Evolutionary conservation across 1,139 yeast genomes (phyloP).

Genomic region (Starmera stellimalicola): DNA sequence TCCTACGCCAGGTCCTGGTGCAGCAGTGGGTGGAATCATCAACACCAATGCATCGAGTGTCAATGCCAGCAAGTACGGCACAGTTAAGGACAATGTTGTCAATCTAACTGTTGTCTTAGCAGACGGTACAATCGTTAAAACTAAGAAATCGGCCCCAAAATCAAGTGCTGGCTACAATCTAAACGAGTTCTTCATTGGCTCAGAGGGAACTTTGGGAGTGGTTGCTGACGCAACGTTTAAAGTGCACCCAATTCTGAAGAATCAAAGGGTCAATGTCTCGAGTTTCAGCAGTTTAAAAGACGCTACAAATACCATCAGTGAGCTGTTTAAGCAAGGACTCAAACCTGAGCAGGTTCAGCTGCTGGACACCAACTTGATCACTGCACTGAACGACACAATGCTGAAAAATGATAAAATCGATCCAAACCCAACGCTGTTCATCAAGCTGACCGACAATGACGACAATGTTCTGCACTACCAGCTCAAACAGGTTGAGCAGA

Average conservation of each 20-base stretch:
- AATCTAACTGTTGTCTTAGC: slow-evolving; percentile 64
- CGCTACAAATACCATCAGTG: slow-evolving; percentile 56
- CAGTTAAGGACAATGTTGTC: slow-evolving; percentile 63
- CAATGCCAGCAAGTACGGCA: slow-evolving; percentile 63
- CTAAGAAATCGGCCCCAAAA: slow-evolving; percentile 61
- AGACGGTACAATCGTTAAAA: slow-evolving; percentile 64
- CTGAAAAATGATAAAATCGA: slow-evolving; percentile 44
- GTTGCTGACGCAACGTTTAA: slow-evolving; percentile 65
- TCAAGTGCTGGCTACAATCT: slow-evolving; percentile 68
- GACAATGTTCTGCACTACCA: slow-evolving; percentile 44
- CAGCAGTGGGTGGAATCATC: slow-evolving; percentile 60
- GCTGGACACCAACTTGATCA: slow-evolving; percentile 58
- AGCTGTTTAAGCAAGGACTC: slow-evolving; percentile 45
- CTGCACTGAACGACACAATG: slow-evolving; percentile 46
- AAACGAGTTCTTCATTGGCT: slow-evolving; percentile 54
- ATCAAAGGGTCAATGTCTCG: slow-evolving; percentile 54
- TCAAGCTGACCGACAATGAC: slow-evolving; percentile 63
- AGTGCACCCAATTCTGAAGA: slow-evolving; percentile 49
- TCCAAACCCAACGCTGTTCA: slow-evolving; percentile 65
- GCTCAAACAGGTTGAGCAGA: slow-evolving; percentile 37
- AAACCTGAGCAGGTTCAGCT: slow-evolving; percentile 50
- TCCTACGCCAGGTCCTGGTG: slow-evolving; percentile 53
- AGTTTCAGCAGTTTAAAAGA: slow-evolving; percentile 45
- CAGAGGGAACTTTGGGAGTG: slow-evolving; percentile 67
- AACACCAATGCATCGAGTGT: slow-evolving; percentile 69